Evolutionary conservation across 352 stramenopile genomes (phyloP).

Genomic region (Globisporangium cederbergense): DNA sequence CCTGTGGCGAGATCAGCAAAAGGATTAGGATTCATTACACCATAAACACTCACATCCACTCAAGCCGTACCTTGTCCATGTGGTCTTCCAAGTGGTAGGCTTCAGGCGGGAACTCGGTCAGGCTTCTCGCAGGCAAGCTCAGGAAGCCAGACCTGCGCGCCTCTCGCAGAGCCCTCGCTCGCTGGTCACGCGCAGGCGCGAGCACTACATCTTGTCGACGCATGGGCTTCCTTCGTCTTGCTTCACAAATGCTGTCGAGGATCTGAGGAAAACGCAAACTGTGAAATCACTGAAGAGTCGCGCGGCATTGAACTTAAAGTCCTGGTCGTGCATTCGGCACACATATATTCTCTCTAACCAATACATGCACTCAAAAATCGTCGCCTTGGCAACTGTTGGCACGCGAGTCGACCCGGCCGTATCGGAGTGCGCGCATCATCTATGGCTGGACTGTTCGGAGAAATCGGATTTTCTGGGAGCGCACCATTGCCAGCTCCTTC

Average conservation of each 20-base stretch:
- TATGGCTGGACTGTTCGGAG: conserved; percentile 34
- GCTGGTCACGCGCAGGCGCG: conserved; percentile 53
- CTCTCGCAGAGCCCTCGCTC: conserved; percentile 51
- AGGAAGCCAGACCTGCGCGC: conserved; percentile 59
- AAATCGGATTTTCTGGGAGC: conserved; percentile 62
- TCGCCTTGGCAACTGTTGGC: not conserved
- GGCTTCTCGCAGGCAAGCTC: conserved; percentile 47
- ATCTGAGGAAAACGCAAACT: not conserved
- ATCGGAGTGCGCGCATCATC: no score
- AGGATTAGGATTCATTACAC: not conserved
- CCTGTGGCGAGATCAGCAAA: conserved; percentile 19
- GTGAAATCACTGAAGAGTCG: not conserved
- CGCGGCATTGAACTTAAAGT: no score
- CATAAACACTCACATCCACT: not conserved
- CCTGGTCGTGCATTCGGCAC: no score
- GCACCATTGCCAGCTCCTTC: conserved; percentile 77
- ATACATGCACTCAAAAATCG: not conserved
- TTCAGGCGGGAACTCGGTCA: conserved; percentile 62
- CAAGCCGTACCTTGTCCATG: conserved; percentile 51
- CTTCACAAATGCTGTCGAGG: no score
- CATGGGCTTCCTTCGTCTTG: conserved; percentile 4
- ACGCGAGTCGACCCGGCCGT: no score
- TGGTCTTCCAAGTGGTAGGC: conserved; percentile 76
- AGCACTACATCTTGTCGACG: conserved; percentile 50
- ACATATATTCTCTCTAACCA: not conserved